These are phyloP conservation scores for Acanthamoeba sp. DNA, from an alignment of 208 protist species.

Conservation along the genomic window DNA sequence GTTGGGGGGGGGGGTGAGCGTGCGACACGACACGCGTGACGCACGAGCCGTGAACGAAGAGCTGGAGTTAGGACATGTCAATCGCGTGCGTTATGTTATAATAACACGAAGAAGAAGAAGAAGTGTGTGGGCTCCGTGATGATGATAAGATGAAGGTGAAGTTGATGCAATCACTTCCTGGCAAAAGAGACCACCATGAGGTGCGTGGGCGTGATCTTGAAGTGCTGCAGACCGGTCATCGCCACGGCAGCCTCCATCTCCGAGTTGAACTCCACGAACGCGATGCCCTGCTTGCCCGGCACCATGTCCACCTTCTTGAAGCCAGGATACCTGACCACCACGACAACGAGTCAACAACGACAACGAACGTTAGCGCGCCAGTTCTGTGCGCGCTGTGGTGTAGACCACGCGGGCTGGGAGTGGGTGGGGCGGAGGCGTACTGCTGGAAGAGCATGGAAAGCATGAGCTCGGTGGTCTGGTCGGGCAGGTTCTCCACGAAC, in stretches of 20 bases:
- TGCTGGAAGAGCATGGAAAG: constrained; percentile 87
- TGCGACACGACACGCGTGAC: neutral
- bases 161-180: neutral
- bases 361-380: neutral
- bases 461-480: constrained; percentile 83
- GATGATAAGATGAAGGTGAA: neutral
- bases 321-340: constrained; percentile 79
- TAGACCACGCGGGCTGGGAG: neutral
- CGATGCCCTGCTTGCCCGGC: constrained; percentile 85
- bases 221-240: constrained; percentile 85
- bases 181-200: constrained; percentile 75
- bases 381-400: no score
- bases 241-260: constrained; percentile 84
- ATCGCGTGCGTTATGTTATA: neutral
- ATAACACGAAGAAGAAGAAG: neutral
- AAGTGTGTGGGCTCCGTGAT: neutral
- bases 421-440: constrained; percentile 70
- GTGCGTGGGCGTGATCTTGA: constrained; percentile 63
- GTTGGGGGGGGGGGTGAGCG: no score
- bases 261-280: constrained; percentile 89
- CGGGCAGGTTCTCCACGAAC: constrained; percentile 89
- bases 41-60: neutral
- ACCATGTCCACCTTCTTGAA: constrained; percentile 87
- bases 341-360: neutral
- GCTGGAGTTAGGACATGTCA: neutral